Base-by-base conservation (phyloP, 441 rosid species). In the Hura crepitans region DNA sequence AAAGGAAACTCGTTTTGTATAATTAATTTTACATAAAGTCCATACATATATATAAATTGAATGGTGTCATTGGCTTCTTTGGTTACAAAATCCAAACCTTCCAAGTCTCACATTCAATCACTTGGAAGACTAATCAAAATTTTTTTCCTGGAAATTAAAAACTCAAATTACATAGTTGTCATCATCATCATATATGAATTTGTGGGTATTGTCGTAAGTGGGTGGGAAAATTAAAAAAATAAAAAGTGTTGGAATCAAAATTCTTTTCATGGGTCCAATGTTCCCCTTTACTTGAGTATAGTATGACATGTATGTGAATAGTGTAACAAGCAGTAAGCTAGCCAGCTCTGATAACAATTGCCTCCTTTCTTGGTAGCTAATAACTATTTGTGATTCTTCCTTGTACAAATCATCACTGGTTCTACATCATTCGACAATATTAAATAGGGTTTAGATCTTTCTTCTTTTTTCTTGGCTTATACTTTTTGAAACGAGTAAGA, bases 201-300 rank as follows among this genome's bases (percentile, higher is more conserved):
- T 68, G 63, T 72, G 83, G 72, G 66, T 71, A n/a, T n/a, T n/a
- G n/a, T n/a, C n/a, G n/a, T n/a, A n/a, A n/a, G n/a, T n/a, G n/a
- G n/a, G n/a, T n/a, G n/a, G n/a, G n/a, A n/a, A 76, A 66, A 60
- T 65, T 72, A 69, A 67, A 73, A 63, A 15, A 47, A 43, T 50
- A 57, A 70, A 13, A 69, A 83, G 85, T 69, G 79, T 65, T 75
- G 77, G 81, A 61, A 58, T 67, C 72, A 66, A 69, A 28, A 72
- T 77, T 64, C 69, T 80, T 75, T 69, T 74, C 72, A 74, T 78
- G 84, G 84, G 80, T 65, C 90, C 84, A 33, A 53, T 47, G 30
- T 73, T 72, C 72, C 70, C 62, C 8, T 45, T 11, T 49, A 6
- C 35, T 72, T 57, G 63, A 42, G 68, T 46, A 54, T 43, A 69